These are phyloP conservation scores for Exserohilum rostratum DNA, from an alignment of 2,329 filamentous ascomycete species.

Conservation along the genomic window DNA sequence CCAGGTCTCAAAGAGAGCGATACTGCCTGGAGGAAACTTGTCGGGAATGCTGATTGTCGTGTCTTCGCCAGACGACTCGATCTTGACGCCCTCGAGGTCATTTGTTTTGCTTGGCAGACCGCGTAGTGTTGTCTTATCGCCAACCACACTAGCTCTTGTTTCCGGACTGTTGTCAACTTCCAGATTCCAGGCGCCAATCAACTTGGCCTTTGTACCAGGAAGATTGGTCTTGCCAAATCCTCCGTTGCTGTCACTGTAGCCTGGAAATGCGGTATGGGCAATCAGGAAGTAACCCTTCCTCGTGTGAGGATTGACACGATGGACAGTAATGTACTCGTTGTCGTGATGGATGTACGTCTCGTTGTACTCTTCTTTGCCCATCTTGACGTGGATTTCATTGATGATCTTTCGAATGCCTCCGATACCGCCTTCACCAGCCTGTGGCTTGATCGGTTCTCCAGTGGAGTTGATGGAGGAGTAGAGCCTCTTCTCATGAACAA, in stretches of 20 bases:
- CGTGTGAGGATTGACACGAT: slow-evolving; percentile 89
- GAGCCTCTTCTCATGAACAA: slow-evolving; percentile 84
- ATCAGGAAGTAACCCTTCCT: slow-evolving; percentile 95
- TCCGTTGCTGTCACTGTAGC: slow-evolving; percentile 83
- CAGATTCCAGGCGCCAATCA: slow-evolving; percentile 89
- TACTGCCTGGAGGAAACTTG: slow-evolving; percentile 89
- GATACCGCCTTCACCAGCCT: slow-evolving; percentile 80
- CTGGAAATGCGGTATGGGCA: slow-evolving; percentile 93
- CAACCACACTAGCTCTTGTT: slow-evolving; percentile 66
- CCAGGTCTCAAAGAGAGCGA: slow-evolving; percentile 95
- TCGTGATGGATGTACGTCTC: slow-evolving; percentile 98
- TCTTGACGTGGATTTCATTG: slow-evolving; percentile 91
- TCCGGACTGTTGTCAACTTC: slow-evolving; percentile 82
- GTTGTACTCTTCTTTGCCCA: slow-evolving; percentile 93
- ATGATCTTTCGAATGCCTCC: slow-evolving; percentile 89
- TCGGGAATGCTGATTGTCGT: slow-evolving; percentile 81
- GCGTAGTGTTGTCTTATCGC: slow-evolving; percentile 73
- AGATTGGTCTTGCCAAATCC: slow-evolving; percentile 80
- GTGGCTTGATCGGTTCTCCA: slow-evolving; percentile 62
- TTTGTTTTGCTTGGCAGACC: slow-evolving; percentile 85
- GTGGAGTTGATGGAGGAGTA: slow-evolving; percentile 81
- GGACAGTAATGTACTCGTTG: slow-evolving; percentile 93
- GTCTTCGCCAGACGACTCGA: slow-evolving; percentile 74
- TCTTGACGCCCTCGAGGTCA: slow-evolving; percentile 73
- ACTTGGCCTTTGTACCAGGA: slow-evolving; percentile 80